Percentiles rank a stretch among this genome's conserved stretches.
These are phyloP conservation scores for Elaeis oleifera DNA, from an alignment of 202 grass and related monocot genomes.

Conservation along the genomic window DNA sequence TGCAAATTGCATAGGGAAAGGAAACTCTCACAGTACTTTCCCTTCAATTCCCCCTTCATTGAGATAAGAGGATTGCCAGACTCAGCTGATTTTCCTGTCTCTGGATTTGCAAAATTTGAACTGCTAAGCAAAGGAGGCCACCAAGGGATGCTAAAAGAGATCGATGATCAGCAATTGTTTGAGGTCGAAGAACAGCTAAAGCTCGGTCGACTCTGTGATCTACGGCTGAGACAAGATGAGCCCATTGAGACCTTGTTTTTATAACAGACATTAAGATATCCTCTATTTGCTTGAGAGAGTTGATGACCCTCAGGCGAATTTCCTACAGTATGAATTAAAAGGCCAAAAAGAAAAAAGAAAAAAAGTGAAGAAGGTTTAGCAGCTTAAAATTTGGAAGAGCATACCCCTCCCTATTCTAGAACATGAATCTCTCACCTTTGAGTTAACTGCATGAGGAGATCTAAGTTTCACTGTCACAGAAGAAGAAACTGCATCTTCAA, in stretches of 20 bases:
- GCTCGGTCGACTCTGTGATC: slow-evolving; percentile 84
- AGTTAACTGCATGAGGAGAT: slow-evolving; percentile 36
- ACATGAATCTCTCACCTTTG: slow-evolving; percentile 49
- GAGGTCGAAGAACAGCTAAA: slow-evolving; percentile 81
- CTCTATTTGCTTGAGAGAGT: slow-evolving; percentile 71
- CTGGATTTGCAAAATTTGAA: slow-evolving; percentile 44
- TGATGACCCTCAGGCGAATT: slow-evolving; percentile 38
- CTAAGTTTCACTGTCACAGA: slow-evolving; percentile 64
- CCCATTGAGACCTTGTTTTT: slow-evolving; percentile 66
- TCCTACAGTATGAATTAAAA: slow-evolving; percentile 29
- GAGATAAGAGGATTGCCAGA: slow-evolving; percentile 74
- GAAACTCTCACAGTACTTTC: slow-evolving; percentile 83
- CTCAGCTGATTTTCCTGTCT: slow-evolving; percentile 33
- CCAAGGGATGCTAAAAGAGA: slow-evolving; percentile 65
- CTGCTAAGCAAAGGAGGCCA: slow-evolving; percentile 67
- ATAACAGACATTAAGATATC: slow-evolving; percentile 48
- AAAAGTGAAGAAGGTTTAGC: not conserved
- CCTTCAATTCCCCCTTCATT: slow-evolving; percentile 61
- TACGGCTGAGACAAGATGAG: slow-evolving; percentile 56
- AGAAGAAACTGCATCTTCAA: slow-evolving; percentile 78
- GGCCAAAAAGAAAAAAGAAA: not conserved
- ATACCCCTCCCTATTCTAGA: not conserved
- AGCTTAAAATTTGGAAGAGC: no score
- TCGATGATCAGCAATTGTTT: slow-evolving; percentile 87
- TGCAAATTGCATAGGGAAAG: slow-evolving; percentile 75